Conservation (phyloP, 2,329 filamentous ascomycete species). For the Fusarium domesticum region DNA sequence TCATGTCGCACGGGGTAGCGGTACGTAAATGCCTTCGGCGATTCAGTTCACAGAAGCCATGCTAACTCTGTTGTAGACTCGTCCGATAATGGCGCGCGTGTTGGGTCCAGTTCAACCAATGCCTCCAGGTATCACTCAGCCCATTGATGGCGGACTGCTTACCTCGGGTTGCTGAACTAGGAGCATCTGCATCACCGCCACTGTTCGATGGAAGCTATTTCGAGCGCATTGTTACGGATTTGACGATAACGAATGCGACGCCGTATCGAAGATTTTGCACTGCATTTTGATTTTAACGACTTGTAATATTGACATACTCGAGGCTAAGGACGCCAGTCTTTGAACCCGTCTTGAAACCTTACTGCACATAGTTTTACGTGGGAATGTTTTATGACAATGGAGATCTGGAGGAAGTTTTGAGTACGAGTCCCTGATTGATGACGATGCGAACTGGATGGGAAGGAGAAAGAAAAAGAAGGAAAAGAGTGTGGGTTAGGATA, state of each 20-base stretch:
- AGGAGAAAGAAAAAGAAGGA: background rate
- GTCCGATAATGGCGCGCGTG: conserved; percentile 42
- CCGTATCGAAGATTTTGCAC: conserved; percentile 25
- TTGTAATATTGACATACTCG: conserved; percentile 37
- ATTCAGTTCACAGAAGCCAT: no score
- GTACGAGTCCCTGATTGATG: conserved; percentile 32
- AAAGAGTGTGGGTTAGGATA: conserved; percentile 39
- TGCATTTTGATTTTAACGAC: conserved; percentile 36
- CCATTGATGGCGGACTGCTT: background rate
- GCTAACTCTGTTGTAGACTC: conserved; percentile 36
- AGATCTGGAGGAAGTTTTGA: conserved; percentile 16
- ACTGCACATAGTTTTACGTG: conserved; percentile 33
- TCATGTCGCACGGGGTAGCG: conserved; percentile 60
- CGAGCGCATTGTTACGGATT: conserved; percentile 21
- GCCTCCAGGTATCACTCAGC: conserved; percentile 38
- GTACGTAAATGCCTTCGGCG: conserved; percentile 39
- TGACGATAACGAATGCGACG: conserved; percentile 28
- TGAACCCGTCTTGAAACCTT: conserved; percentile 21
- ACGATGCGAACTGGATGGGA: conserved; percentile 37
- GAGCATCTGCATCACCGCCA: conserved; percentile 8
- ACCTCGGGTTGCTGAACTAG: background rate
- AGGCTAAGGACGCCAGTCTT: conserved; percentile 15
- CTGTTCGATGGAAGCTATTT: conserved; percentile 4
- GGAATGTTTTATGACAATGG: conserved; percentile 29
- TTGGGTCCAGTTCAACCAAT: conserved; percentile 35